Base-by-base conservation (phyloP, 1,284 basidiomycete genomes). In the Hortiboletus rubellus region DNA sequence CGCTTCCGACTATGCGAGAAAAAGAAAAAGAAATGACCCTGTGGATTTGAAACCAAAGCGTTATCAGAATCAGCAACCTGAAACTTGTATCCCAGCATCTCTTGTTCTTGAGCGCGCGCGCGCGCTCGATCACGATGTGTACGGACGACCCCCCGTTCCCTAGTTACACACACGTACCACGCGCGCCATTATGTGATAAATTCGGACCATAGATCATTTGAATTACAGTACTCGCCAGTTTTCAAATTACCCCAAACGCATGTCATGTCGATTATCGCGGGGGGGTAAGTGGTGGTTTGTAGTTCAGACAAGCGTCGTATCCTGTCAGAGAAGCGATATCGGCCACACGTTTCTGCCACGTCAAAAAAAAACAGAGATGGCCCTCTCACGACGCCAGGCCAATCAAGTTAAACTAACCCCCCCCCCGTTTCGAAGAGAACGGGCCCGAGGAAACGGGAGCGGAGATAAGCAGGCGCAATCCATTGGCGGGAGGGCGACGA, bases 241-340 rank as follows among this genome's bases (percentile, higher is more conserved):
- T 61, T 40, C 59, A 58, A 60, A 58, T 60, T 60, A 61, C 59
- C 59, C 59, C 59, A 57, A 60, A 60, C 41, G 10, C 34, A 48
- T 38, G 40, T 42, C 55, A 42, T 14, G 41, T n/a, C 40, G 43
- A 42, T 27, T 27, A 27, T 27, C 41, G 12, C 24, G 40, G 40
- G n/a, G 54, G 46, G 55, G 53, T 43, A 44, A 4, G 4, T 33
- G 2, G 17, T 47, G 12, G 31, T 11, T 33, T 7, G 45, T 22
- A 5, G 34, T 43, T 11, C 8, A 46, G 51, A 22, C 34, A 17
- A 12, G 18, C 27, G 38, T 38, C 18, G n/a, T 48, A 42, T 22
- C 44, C 24, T 18, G n/a, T 27, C 36, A n/a, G 41, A 24, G 22
- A 38, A 48, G 55, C 46, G 55, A 40, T 14, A 41, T 38, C 55